Evolutionary conservation across 2,329 filamentous ascomycete genomes (phyloP).

Genomic region (Ophiostoma sp.): DNA sequence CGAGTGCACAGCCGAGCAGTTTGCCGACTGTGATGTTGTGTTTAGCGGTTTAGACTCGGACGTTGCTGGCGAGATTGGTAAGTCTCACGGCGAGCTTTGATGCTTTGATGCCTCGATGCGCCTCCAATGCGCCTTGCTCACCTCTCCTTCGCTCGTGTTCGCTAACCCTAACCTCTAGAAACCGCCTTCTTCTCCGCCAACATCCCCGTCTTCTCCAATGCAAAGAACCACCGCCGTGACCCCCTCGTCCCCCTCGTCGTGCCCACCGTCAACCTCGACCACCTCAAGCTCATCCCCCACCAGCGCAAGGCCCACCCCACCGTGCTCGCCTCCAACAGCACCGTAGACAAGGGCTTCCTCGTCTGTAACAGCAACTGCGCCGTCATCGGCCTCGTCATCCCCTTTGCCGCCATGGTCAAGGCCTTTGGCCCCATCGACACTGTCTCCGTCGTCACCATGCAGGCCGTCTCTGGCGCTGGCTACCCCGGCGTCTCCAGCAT

Average conservation of each 20-base stretch:
- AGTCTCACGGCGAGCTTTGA: neutral
- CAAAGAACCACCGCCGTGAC: slow-evolving; percentile 92
- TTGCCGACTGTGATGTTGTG: slow-evolving; percentile 84
- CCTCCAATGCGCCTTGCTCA: neutral
- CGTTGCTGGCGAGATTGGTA: slow-evolving; percentile 77
- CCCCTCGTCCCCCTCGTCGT: slow-evolving; percentile 89
- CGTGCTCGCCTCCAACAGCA: slow-evolving; percentile 13
- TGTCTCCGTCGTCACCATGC: slow-evolving; percentile 81
- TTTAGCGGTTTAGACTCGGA: slow-evolving; percentile 91
- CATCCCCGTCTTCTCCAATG: slow-evolving; percentile 92
- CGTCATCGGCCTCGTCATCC: slow-evolving; percentile 92
- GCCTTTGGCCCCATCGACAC: slow-evolving; percentile 76
- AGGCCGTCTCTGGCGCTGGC: slow-evolving; percentile 88
- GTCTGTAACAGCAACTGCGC: slow-evolving; percentile 99
- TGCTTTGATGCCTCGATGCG: neutral
- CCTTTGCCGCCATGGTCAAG: slow-evolving; percentile 82
- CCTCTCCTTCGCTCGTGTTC: neutral
- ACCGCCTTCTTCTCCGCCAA: slow-evolving; percentile 85
- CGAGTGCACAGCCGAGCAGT: slow-evolving; percentile 76
- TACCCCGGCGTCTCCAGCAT: slow-evolving; percentile 87
- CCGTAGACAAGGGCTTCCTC: slow-evolving; percentile 75
- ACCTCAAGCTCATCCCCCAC: slow-evolving; percentile 83
- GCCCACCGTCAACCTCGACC: slow-evolving; percentile 85
- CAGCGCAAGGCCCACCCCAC: slow-evolving; percentile 64
- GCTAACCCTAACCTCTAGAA: slow-evolving; percentile 37